Evolutionary conservation across 306 rosid genomes (phyloP).

Genomic region (Astragalus membranaceus): DNA sequence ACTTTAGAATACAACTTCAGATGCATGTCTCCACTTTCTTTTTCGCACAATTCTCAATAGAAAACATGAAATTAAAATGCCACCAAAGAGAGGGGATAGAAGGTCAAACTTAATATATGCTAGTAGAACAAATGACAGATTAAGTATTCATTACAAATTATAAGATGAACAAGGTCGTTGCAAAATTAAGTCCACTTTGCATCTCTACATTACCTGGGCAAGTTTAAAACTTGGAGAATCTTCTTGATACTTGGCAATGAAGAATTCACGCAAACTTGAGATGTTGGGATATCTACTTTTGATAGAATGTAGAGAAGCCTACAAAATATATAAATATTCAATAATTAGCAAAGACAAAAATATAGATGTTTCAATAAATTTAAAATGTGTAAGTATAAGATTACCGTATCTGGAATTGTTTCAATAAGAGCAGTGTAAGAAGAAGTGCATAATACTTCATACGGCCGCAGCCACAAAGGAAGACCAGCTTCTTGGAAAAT

Average conservation of each 20-base stretch:
- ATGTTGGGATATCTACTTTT: constrained; percentile 78
- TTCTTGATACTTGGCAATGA: constrained; percentile 74
- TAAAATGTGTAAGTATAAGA: constrained; percentile 10
- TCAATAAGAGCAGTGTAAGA: constrained; percentile 93
- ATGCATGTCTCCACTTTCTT: neutral
- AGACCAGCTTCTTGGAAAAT: constrained; percentile 99
- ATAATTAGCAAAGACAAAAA: neutral
- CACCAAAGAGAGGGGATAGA: neutral
- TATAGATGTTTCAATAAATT: constrained; percentile 12
- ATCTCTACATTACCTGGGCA: constrained; percentile 69
- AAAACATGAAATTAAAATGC: constrained; percentile 13
- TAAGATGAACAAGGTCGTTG: constrained; percentile 8
- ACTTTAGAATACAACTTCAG: neutral
- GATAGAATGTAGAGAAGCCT: constrained; percentile 95
- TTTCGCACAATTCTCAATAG: neutral
- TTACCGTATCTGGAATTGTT: constrained; percentile 97
- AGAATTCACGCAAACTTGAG: constrained; percentile 76
- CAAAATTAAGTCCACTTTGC: neutral
- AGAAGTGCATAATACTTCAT: constrained; percentile 90
- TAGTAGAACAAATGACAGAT: neutral
- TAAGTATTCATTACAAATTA: neutral
- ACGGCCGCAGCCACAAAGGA: constrained; percentile 95
- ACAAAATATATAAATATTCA: constrained; percentile 11
- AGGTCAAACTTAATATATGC: neutral
- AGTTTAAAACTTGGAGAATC: constrained; percentile 85